Evolutionary conservation across 2,329 filamentous ascomycete species (phyloP).

Genomic region (Paracoccidioides brasiliensis): DNA sequence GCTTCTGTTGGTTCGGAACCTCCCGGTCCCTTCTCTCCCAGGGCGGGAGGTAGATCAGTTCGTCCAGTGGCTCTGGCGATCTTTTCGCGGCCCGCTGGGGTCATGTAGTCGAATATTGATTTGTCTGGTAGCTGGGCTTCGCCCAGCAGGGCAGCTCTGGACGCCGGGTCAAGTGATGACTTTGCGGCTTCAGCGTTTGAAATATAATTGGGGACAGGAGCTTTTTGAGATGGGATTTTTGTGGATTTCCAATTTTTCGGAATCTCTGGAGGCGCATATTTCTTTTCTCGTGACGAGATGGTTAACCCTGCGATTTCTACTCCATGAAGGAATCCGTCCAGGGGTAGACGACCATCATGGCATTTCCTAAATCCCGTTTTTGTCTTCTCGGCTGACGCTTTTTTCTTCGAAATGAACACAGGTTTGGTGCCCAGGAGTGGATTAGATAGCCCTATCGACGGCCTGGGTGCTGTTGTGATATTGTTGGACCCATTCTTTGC

Average conservation of each 20-base stretch:
- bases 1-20: conserved; percentile 51
- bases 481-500: conserved; percentile 50
- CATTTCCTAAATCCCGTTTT: conserved; percentile 51
- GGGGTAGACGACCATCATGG: conserved; percentile 65
- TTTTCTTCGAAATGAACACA: conserved; percentile 61
- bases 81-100: conserved; percentile 60
- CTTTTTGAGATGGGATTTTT: conserved; percentile 29
- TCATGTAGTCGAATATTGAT: conserved; percentile 90
- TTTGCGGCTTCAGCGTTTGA: conserved; percentile 69
- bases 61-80: conserved; percentile 66
- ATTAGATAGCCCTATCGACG: conserved; percentile 43
- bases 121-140: conserved; percentile 75
- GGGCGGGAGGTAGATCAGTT: conserved; percentile 60
- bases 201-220: conserved; percentile 35
- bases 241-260: conserved; percentile 56
- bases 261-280: conserved; percentile 32
- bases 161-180: conserved; percentile 59
- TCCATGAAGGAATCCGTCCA: conserved; percentile 68
- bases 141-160: conserved; percentile 66
- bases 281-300: conserved; percentile 33
- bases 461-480: conserved; percentile 20
- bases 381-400: conserved; percentile 28
- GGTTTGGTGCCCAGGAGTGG: conserved; percentile 54
- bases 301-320: conserved; percentile 37
- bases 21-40: conserved; percentile 56